Evolutionary conservation across 2,329 filamentous ascomycete species (phyloP).

Genomic region (Alternaria arborescens): DNA sequence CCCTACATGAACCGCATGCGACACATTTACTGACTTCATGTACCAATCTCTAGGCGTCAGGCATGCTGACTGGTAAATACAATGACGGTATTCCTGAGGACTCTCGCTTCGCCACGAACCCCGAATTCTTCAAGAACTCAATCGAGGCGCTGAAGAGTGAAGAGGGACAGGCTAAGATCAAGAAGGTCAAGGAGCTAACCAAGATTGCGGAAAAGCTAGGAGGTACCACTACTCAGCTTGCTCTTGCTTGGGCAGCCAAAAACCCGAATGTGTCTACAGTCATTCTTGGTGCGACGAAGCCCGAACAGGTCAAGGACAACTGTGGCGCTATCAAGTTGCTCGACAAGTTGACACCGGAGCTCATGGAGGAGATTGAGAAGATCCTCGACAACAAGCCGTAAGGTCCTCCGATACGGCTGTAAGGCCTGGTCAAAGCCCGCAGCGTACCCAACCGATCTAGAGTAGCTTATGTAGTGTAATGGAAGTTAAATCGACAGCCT

Average conservation of each 20-base stretch:
- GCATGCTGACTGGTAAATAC: conserved; percentile 70
- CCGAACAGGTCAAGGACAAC: conserved; percentile 60
- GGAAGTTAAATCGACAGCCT: background rate
- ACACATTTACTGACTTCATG: background rate
- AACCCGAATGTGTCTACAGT: conserved; percentile 67
- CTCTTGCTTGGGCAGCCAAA: conserved; percentile 68
- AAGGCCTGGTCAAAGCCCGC: background rate
- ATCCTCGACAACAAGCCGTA: conserved; percentile 53
- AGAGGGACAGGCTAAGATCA: conserved; percentile 62
- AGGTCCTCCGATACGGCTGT: conserved; percentile 11
- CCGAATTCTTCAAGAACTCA: conserved; percentile 65
- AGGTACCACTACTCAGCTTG: conserved; percentile 60
- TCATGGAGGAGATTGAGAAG: conserved; percentile 52
- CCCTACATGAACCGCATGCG: background rate
- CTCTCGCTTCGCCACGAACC: conserved; percentile 67
- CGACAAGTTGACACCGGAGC: conserved; percentile 50
- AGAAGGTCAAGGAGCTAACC: conserved; percentile 66
- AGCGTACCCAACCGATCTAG: background rate
- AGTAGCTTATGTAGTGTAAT: background rate
- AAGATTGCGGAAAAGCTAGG: conserved; percentile 60
- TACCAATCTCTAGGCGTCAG: conserved; percentile 51
- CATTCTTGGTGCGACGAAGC: conserved; percentile 63
- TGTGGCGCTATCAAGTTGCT: conserved; percentile 56
- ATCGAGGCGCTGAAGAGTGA: conserved; percentile 61
- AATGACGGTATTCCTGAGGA: conserved; percentile 69